Evolutionary conservation across 2,329 filamentous ascomycete species (phyloP), one percentile per base, ranked within the genome.

Genomic region (Talaromyces sp.): DNA sequence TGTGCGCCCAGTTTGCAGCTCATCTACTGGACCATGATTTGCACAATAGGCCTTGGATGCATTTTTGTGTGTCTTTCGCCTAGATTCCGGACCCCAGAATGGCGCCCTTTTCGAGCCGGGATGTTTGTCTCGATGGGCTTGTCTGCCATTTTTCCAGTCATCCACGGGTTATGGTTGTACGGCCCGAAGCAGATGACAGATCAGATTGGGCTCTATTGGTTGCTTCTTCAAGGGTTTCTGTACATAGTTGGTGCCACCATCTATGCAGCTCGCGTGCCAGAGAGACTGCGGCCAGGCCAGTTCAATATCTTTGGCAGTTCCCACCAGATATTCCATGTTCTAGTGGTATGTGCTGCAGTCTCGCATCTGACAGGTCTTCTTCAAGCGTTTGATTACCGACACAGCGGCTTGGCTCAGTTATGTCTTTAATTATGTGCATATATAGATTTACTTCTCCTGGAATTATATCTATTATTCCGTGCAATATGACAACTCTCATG

Each of bases 261-360:
- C 58, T 98, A 99, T 77, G 95, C 93, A 7, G 83, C 86, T 62
- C 89, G 95, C 43, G 88, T 94, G 78, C 95, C 95, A 0, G 95
- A 99, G 80, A 85, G 92, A 66, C 87, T 85, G 72, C 85, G 81
- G 52, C 95, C 94, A 0, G 91, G 92, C 1, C 82, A 77, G 8
- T 97, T 94, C 73, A 95, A 99, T 78, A 91, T 97, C 61, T 91
- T 91, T 86, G 94, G 95, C 43, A 93, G 89, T 74, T 97, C 92
- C 22, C 95, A 99, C 78, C 95, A 99, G 80, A 90, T 99, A 69
- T 99, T 99, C 77, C 95, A 99, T 80, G 82, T 96, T 45, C 85
- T 95, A 68, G 93, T 99, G 33, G 82, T 98, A 17, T 77, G 93
- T 67, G 95, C 95, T 0, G 94, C 92, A 0, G 85, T 86, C 1